These are phyloP conservation scores for Solanum rostratum DNA, from an alignment of 257 asterid genomes.

Conservation along the genomic window DNA sequence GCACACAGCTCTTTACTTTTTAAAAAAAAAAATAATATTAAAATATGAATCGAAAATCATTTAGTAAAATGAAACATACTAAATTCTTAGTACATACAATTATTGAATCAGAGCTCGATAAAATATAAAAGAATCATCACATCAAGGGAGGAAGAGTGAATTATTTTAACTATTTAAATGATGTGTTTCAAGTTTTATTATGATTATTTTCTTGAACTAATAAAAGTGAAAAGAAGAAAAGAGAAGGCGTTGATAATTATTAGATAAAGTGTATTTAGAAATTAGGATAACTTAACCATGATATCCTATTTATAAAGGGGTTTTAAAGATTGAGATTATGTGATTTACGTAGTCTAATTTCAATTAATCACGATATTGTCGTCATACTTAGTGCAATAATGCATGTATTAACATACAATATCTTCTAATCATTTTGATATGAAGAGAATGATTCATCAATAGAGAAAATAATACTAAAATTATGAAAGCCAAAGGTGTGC, in stretches of 20 bases:
- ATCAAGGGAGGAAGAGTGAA: neutral
- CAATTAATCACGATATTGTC: neutral
- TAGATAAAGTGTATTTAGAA: neutral
- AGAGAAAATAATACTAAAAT: neutral
- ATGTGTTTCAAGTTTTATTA: neutral
- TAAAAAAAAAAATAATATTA: neutral
- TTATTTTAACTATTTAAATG: neutral
- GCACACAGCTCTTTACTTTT: neutral
- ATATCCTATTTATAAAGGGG: neutral
- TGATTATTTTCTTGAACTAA: neutral
- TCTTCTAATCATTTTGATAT: neutral
- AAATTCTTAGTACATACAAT: neutral
- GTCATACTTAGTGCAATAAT: neutral
- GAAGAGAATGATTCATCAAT: neutral
- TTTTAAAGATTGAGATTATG: neutral
- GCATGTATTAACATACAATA: neutral
- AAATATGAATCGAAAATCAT: neutral
- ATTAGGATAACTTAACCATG: neutral
- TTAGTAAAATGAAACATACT: too few species aligned
- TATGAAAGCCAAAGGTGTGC: neutral
- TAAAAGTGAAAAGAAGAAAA: neutral
- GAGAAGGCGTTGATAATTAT: neutral
- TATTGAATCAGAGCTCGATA: neutral
- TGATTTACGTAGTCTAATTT: neutral
- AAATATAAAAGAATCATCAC: neutral